Evolutionary conservation across 352 stramenopile genomes (phyloP), one percentile per base, ranked within the genome.

Genomic region (Globisporangium apiculatum): DNA sequence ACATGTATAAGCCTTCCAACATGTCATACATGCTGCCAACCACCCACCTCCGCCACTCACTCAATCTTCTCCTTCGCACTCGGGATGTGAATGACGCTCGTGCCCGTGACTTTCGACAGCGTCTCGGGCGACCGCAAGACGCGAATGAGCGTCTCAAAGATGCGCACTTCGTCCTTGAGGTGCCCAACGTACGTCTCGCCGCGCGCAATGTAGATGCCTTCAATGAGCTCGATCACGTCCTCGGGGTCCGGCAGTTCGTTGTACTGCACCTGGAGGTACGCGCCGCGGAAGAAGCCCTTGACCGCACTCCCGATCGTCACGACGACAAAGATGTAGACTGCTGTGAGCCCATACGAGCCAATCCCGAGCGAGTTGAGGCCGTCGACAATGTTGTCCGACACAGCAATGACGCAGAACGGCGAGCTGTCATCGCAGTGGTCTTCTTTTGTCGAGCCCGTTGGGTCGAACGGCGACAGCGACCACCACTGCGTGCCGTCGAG

Each of bases 121-220:
- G 84, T 93, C 64, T 95, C 86, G 0, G 86, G 86, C 4, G 86
- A 95, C 14, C 86, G 76, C 53, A 95, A 55, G 9, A 95, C 81
- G 36, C 86, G 82, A 46, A 95, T 74, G 43, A 95, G 72, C 36
- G 84, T 94, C 66, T 95, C 86, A 58, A 95, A 95, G 50, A 95
- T 86, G 5, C 84, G 75, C 4, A 93, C 80, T 73, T 95, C 86
- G 57, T 95, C 86, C 53, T 93, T 93, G 15, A 95, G 51, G 64
- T 95, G 86, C 5, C 86, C 86, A 24, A 95, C 79, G 51, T 95
- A 95, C 7, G 85, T 73, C 61, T 94, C 83, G 8, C 81, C 65
- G 31, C 86, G 72, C 41, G 84, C 86, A 46, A 95, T 94, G 68
- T 95, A 95, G 55, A 95, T 90, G 18, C 86, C 86, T 62, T 95